Evolutionary conservation across 2,329 filamentous ascomycete species (phyloP).

Genomic region (Cladophialophora yegresii): DNA sequence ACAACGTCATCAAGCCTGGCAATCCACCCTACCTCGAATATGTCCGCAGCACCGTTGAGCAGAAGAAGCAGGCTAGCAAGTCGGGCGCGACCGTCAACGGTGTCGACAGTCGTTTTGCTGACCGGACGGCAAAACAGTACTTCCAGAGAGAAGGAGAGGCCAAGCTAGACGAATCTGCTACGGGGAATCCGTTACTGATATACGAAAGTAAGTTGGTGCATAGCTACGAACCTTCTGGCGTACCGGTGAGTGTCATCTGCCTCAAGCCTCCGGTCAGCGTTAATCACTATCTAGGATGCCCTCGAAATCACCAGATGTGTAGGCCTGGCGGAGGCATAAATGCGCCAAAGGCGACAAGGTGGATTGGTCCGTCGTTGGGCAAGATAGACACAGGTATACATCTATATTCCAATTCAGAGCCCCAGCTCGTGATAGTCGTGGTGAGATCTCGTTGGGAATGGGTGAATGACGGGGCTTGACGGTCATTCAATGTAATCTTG

Average conservation of each 20-base stretch:
- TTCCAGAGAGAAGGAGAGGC: constrained; percentile 33
- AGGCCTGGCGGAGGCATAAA: constrained; percentile 39
- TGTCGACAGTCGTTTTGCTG: constrained; percentile 32
- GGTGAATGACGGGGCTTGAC: neutral
- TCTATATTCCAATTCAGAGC: neutral
- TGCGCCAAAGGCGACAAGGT: neutral
- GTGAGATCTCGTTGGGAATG: neutral
- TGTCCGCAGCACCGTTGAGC: constrained; percentile 58
- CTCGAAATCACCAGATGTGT: constrained; percentile 66
- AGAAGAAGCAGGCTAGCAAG: constrained; percentile 54
- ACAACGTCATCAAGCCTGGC: constrained; percentile 44
- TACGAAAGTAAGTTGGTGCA: constrained; percentile 65
- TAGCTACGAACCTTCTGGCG: constrained; percentile 69
- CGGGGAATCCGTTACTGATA: constrained; percentile 48
- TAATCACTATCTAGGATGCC: constrained; percentile 57
- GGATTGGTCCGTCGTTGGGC: neutral
- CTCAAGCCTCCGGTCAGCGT: neutral
- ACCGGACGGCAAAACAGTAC: constrained; percentile 38
- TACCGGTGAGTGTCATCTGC: constrained; percentile 47
- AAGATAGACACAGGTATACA: neutral
- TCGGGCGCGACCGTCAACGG: constrained; percentile 22
- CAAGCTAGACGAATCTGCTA: constrained; percentile 34
- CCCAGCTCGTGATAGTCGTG: neutral
- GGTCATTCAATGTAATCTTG: neutral
- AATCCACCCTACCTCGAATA: constrained; percentile 50